Percentiles rank a stretch among this genome's conserved stretches.
phyloP scores from a whole-genome alignment of 805 yeast genomes.

The Millerago galiae region DNA sequence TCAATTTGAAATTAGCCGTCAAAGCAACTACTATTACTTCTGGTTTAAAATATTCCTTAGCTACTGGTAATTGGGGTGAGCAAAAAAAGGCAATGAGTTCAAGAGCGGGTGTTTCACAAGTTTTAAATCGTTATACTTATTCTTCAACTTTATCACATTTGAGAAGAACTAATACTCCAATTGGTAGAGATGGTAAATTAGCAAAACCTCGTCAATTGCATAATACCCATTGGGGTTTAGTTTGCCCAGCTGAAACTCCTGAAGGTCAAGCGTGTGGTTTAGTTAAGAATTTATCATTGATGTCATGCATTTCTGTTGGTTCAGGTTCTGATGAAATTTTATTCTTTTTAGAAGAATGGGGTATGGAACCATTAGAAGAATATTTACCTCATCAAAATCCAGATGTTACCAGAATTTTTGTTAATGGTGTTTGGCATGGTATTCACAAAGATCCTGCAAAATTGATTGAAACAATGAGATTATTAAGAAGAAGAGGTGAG shows the following conservation, averaged over 20 bases:
- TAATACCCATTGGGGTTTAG: constrained; percentile 99
- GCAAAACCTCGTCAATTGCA: constrained; percentile 99
- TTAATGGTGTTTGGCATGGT: constrained; percentile 99
- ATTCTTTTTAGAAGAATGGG: constrained; percentile 96
- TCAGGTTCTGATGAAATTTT: constrained; percentile 93
- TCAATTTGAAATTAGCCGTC: constrained; percentile 92
- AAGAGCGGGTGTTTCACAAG: constrained; percentile 99
- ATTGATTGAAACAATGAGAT: constrained; percentile 84
- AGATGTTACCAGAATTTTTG: constrained; percentile 88
- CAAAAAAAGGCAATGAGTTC: constrained; percentile 99
- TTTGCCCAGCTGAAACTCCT: constrained; percentile 99
- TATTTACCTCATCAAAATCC: constrained; percentile 90
- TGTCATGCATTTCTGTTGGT: constrained; percentile 98
- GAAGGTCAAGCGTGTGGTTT: constrained; percentile 99
- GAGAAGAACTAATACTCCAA: constrained; percentile 98
- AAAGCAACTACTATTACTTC: constrained; percentile 96
- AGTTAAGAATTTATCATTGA: constrained; percentile 90
- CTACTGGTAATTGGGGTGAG: constrained; percentile 99
- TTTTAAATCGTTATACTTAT: constrained; percentile 93
- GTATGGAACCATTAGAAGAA: constrained; percentile 96
- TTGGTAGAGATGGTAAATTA: constrained; percentile 98
- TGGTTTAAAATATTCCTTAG: constrained; percentile 94
- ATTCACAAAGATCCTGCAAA: constrained; percentile 95
- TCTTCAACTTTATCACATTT: constrained; percentile 98
- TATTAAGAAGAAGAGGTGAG: constrained; percentile 90